Evolutionary conservation across 2,329 filamentous ascomycete species (phyloP), one percentile per base, ranked within the genome.

Genomic region (Talaromyces amestolkiae): DNA sequence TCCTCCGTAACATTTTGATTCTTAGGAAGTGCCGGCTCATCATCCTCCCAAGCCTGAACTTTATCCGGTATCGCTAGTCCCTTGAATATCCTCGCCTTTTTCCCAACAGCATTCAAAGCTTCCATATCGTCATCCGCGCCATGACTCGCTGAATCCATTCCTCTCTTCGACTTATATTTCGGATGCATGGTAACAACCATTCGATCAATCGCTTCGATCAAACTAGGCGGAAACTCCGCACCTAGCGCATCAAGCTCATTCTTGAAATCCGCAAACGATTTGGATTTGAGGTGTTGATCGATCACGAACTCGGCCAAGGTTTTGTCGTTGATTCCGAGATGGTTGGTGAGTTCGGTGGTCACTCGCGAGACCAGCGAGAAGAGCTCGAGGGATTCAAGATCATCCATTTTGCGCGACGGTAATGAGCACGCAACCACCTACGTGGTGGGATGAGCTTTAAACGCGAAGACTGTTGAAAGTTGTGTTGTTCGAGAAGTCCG

Each of bases 271-370:
- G 84, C 78, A 65, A 91, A 83, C 33, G 85, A 85, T 61, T 83
- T 84, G 81, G 88, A 91, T 84, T 93, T 87, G 76, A 90, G 80
- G 72, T 96, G 92, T 76, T 97, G 91, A 68, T 91, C 91, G 74
- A 99, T 97, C 73, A 99, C 88, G 75, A 97, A 99, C 79, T 99
- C 95, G 71, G 95, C 93, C 31, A 99, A 87, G 5, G 92, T 97
- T 79, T 96, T 97, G 80, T 99, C 93, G 76, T 87, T 91, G 72
- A 97, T 88, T 64, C 93, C 92, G 66, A 98, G 80, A 79, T 99
- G 92, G 75, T 99, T 99, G 73, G 96, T 90, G 62, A 99, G 85
- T 79, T 99, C 95, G 19, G 91, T 94, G 15, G 93, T 93, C 72
- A 99, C 92, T 78, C 94, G 97, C 60, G 92, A 95, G 65, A 98